A percentile compares a stretch with the other conserved stretches of the same genome.
Evolutionary conservation across 2,329 filamentous ascomycete genomes (phyloP).

Genomic region (Penicillium sp.): DNA sequence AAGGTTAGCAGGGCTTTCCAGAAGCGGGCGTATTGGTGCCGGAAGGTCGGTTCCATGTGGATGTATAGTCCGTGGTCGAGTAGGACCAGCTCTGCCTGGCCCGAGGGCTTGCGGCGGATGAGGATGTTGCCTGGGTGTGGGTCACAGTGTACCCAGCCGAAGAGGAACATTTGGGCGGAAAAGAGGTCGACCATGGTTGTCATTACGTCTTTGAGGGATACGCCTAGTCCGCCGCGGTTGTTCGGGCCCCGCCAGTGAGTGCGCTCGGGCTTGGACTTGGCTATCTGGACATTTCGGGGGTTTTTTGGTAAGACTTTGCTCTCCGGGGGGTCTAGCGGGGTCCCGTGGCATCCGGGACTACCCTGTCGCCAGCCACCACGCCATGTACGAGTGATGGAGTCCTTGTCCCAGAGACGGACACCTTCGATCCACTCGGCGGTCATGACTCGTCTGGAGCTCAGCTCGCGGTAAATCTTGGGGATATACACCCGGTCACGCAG

Average conservation of each 20-base stretch:
- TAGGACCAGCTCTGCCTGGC: slow-evolving; percentile 86
- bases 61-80: slow-evolving; percentile 98
- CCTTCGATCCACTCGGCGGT: slow-evolving; percentile 99
- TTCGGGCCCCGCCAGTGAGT: slow-evolving; percentile 76
- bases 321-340: slow-evolving; percentile 63
- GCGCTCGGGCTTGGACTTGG: slow-evolving; percentile 78
- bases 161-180: slow-evolving; percentile 97
- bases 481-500: slow-evolving; percentile 85
- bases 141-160: slow-evolving; percentile 94
- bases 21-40: slow-evolving; percentile 84
- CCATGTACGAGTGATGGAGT: slow-evolving; percentile 78
- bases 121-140: slow-evolving; percentile 98
- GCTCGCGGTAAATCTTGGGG: slow-evolving; percentile 79
- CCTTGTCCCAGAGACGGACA: slow-evolving; percentile 89
- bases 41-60: slow-evolving; percentile 81
- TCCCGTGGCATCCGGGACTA: slow-evolving; percentile 77
- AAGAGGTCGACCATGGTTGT: slow-evolving; percentile 95
- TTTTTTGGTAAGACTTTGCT: slow-evolving; percentile 49
- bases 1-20: slow-evolving; percentile 96
- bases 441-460: slow-evolving; percentile 83
- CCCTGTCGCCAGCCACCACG: slow-evolving; percentile 75
- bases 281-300: slow-evolving; percentile 34
- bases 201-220: slow-evolving; percentile 88
- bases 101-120: slow-evolving; percentile 80
- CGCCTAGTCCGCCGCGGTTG: slow-evolving; percentile 79